These are phyloP conservation scores for Trichoderma atrobrunneum DNA, from an alignment of 2,329 filamentous ascomycete species.

Conservation along the genomic window DNA sequence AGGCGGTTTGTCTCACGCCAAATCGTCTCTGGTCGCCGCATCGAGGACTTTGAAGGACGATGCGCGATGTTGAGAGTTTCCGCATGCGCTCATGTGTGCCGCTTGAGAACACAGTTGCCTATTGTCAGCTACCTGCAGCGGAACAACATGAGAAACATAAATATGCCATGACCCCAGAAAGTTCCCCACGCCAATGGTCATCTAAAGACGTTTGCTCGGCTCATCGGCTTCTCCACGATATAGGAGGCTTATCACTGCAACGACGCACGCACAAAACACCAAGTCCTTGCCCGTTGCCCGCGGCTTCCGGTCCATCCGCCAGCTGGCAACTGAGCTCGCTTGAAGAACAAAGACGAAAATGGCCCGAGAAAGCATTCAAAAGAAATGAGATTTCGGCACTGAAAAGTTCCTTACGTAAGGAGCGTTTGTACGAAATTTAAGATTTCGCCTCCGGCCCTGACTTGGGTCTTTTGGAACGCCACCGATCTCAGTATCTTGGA, in stretches of 20 bases:
- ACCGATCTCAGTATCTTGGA: neutral
- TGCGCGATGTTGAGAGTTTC: neutral
- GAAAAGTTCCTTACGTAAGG: slow-evolving; percentile 15
- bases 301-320: slow-evolving; percentile 9
- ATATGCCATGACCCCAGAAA: neutral
- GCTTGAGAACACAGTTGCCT: neutral
- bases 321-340: neutral
- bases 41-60: neutral
- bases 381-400: neutral
- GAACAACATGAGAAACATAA: neutral
- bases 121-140: neutral
- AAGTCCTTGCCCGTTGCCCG: slow-evolving; percentile 7
- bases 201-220: neutral
- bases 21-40: neutral
- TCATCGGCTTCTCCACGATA: neutral
- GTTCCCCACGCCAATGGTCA: neutral
- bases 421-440: neutral
- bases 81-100: neutral
- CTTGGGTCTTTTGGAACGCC: neutral
- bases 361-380: neutral
- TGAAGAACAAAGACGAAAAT: neutral
- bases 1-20: neutral
- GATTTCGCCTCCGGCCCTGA: neutral
- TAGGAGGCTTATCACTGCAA: neutral
- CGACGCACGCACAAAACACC: neutral